Percentiles rank a stretch among this genome's conserved stretches.
Conservation (phyloP, 352 stramenopile species). For the Phytopythium mirpurense region DNA sequence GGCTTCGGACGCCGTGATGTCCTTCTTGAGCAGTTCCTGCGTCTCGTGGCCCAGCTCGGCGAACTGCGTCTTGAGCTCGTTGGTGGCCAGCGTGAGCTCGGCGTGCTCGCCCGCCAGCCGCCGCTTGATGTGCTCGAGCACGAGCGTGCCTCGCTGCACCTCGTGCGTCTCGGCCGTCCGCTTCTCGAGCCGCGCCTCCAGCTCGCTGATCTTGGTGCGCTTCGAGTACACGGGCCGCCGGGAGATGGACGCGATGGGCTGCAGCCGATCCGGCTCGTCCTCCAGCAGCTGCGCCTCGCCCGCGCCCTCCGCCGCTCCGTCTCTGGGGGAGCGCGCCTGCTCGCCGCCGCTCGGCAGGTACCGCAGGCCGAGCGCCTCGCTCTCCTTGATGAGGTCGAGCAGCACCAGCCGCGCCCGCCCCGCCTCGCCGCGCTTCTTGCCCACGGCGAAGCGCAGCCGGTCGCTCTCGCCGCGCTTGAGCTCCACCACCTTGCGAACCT, state of each 20-base stretch:
- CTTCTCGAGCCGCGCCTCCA: slow-evolving; percentile 59
- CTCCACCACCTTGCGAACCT: slow-evolving; percentile 78
- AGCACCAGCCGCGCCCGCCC: slow-evolving; percentile 53
- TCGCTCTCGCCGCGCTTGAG: slow-evolving; percentile 74
- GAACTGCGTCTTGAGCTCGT: slow-evolving; percentile 59
- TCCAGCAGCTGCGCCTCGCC: slow-evolving; percentile 22
- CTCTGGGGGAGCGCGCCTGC: not conserved
- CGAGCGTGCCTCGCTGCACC: slow-evolving; percentile 53
- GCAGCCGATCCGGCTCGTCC: slow-evolving; percentile 47
- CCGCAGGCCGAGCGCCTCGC: slow-evolving; percentile 56
- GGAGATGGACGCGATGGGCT: slow-evolving; percentile 73
- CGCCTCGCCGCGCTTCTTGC: slow-evolving; percentile 67
- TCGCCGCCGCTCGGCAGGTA: slow-evolving; percentile 17
- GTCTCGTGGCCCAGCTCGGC: slow-evolving; percentile 56
- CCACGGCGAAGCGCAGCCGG: slow-evolving; percentile 56
- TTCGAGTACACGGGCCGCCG: slow-evolving; percentile 79
- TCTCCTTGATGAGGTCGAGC: slow-evolving; percentile 77
- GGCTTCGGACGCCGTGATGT: slow-evolving; percentile 62
- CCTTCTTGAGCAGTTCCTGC: slow-evolving; percentile 73
- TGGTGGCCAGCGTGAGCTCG: slow-evolving; percentile 43
- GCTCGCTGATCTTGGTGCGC: slow-evolving; percentile 74
- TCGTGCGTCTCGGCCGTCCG: slow-evolving; percentile 52
- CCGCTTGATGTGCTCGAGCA: slow-evolving; percentile 82
- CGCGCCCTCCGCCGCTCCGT: not conserved
- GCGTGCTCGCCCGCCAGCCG: slow-evolving; percentile 50